These are phyloP conservation scores for Fusarium continuum DNA, from an alignment of 2,329 filamentous ascomycete genomes.

Conservation along the genomic window DNA sequence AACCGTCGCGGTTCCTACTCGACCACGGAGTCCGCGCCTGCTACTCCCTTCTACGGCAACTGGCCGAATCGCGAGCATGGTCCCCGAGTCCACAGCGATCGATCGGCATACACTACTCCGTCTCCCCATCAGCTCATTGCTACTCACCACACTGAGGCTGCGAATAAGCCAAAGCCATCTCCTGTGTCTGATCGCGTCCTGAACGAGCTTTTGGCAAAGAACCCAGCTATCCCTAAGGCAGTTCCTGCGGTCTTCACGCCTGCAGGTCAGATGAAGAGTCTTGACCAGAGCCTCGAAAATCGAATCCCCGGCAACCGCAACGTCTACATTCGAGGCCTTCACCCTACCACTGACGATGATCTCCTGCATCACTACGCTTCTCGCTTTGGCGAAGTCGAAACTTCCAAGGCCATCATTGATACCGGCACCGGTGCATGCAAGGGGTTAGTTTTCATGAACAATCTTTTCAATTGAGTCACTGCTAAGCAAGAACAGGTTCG, in stretches of 20 bases:
- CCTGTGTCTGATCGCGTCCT: slow-evolving; percentile 60
- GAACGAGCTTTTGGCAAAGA: slow-evolving; percentile 73
- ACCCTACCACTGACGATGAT: slow-evolving; percentile 94
- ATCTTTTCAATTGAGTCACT: not conserved
- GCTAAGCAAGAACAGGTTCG: slow-evolving; percentile 71
- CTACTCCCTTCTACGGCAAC: slow-evolving; percentile 69
- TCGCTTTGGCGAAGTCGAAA: slow-evolving; percentile 93
- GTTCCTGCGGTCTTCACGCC: slow-evolving; percentile 91
- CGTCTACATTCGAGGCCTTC: slow-evolving; percentile 96
- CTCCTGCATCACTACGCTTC: slow-evolving; percentile 83
- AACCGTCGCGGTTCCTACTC: slow-evolving; percentile 75
- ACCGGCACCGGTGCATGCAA: slow-evolving; percentile 93
- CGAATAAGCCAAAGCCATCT: slow-evolving; percentile 54
- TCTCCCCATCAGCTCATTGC: slow-evolving; percentile 68
- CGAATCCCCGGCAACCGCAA: slow-evolving; percentile 92
- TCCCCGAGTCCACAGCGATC: slow-evolving; percentile 67
- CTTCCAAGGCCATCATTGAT: slow-evolving; percentile 98
- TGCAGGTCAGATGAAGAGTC: slow-evolving; percentile 84
- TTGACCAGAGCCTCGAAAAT: slow-evolving; percentile 95
- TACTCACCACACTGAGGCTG: slow-evolving; percentile 51
- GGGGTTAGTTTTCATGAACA: slow-evolving; percentile 69
- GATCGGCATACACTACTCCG: slow-evolving; percentile 72
- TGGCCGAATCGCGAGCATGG: slow-evolving; percentile 66
- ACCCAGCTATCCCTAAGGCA: slow-evolving; percentile 85
- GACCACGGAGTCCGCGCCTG: slow-evolving; percentile 71